Evolutionary conservation across 2,329 filamentous ascomycete species (phyloP), one percentile per base, ranked within the genome.

Genomic region (Clarireedia homoeocarpa): DNA sequence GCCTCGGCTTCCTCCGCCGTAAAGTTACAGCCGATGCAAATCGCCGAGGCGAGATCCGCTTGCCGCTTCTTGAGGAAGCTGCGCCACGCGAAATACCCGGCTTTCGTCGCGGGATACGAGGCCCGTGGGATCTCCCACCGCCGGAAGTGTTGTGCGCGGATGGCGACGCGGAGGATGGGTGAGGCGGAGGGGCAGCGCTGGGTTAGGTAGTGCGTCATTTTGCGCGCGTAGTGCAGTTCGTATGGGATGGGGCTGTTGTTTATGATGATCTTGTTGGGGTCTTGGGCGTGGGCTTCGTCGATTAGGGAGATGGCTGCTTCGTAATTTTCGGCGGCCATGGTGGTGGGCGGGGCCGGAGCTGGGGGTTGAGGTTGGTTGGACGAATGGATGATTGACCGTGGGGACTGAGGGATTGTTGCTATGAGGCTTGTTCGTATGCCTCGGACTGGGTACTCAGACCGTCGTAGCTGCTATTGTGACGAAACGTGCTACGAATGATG

Each of bases 91-190:
- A 91, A 80, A 70, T 95, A 95, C 9, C 90, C 90, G 0, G 80
- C 68, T 62, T 85, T 84, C 1, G 85, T 91, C 75, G 83, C 83
- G 6, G 89, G 88, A 71, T 88, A 92, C 39, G 77, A 80, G 61
- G 76, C 74, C 49, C 89, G 84, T 0, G 89, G 88, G 1, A 92
- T 81, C 71, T 95, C 88, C 89, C 89, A 95, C 63, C 80, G 84
- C 53, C 85, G 81, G 65, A 95, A 88, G 71, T 95, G 90, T 70
- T 95, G 90, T 10, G 89, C 89, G 62, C 89, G 84, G 62, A 91
- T 86, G 17, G 90, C 90, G 48, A 94, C 77, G 60, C 82, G 82
- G 53, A 95, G 76, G 24, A 81, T 72, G 1, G 85, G 83, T 2
- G 85, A 83, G 1, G 89, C 84, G 27, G 75, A 63, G 0, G 88